A percentile compares a stretch with the other conserved stretches of the same genome.
Conservation (phyloP, 2,329 filamentous ascomycete genomes). For the Penicillium sp. region DNA sequence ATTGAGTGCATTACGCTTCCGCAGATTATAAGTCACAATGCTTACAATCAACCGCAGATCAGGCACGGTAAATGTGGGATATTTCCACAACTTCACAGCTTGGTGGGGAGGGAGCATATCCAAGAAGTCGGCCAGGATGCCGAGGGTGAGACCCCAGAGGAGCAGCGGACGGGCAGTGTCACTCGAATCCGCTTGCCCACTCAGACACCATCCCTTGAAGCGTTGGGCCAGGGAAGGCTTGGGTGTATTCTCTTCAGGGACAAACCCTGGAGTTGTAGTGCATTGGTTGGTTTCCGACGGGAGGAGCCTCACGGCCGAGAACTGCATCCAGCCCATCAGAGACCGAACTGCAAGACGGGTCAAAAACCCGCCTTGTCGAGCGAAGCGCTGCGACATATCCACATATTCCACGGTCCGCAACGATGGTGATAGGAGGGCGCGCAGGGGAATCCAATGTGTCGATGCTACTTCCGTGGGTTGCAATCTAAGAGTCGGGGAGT, state of each 20-base stretch:
- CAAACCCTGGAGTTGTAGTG: slow-evolving; percentile 53
- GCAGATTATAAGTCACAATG: slow-evolving; percentile 59
- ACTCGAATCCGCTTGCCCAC: slow-evolving; percentile 30
- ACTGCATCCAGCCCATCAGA: slow-evolving; percentile 65
- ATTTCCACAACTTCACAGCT: slow-evolving; percentile 63
- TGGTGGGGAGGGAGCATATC: slow-evolving; percentile 65
- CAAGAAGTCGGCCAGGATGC: slow-evolving; percentile 66
- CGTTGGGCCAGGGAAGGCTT: slow-evolving; percentile 26
- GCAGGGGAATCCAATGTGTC: slow-evolving; percentile 67
- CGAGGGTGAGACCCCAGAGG: slow-evolving; percentile 68
- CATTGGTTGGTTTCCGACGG: slow-evolving; percentile 63
- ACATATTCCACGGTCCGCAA: slow-evolving; percentile 64
- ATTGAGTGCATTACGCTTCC: slow-evolving; percentile 49
- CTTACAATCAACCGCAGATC: slow-evolving; percentile 62
- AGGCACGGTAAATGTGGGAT: slow-evolving; percentile 65
- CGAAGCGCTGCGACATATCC: slow-evolving; percentile 63
- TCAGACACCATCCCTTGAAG: slow-evolving; percentile 31
- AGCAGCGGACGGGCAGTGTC: slow-evolving; percentile 52
- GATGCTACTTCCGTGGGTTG: slow-evolving; percentile 69
- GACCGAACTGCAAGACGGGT: slow-evolving; percentile 56
- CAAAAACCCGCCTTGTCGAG: slow-evolving; percentile 56
- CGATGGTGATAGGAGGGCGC: slow-evolving; percentile 59
- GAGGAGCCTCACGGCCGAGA: slow-evolving; percentile 62
- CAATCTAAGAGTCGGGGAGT: slow-evolving; percentile 58
- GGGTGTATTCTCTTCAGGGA: slow-evolving; percentile 36